Conservation (phyloP, 2,329 filamentous ascomycete species). For the Dothideomycetes sp. region DNA sequence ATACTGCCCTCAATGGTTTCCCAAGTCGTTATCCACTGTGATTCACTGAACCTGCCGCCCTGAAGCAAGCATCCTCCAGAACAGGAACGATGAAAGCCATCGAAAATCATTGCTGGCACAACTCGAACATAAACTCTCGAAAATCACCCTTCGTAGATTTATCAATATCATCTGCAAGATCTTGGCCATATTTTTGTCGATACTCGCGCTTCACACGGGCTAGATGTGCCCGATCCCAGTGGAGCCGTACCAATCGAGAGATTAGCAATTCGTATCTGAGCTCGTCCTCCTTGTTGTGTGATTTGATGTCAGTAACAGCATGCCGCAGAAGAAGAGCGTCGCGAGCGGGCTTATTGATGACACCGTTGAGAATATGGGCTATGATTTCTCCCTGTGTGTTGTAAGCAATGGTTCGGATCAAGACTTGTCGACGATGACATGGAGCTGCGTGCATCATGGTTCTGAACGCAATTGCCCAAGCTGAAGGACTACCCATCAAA, state of each 20-base stretch:
- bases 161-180: constrained; percentile 66
- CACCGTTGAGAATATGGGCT: constrained; percentile 88
- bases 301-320: constrained; percentile 53
- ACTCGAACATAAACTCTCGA: constrained; percentile 22
- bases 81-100: no score
- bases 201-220: constrained; percentile 71
- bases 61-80: no score
- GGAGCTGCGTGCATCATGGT: no score
- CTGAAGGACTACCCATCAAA: not conserved
- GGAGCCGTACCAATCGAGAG: constrained; percentile 73
- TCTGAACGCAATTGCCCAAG: not conserved
- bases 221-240: constrained; percentile 84
- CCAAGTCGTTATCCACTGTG: no score
- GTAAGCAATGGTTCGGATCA: not conserved
- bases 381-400: constrained; percentile 71
- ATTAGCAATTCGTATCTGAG: constrained; percentile 79
- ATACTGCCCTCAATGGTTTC: no score
- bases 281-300: constrained; percentile 25
- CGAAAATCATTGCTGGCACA: constrained; percentile 10
- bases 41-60: no score
- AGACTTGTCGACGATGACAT: no score
- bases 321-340: constrained; percentile 87
- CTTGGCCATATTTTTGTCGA: constrained; percentile 60
- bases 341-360: constrained; percentile 89
- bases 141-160: constrained; percentile 66